Conservation (phyloP, 2,329 filamentous ascomycete genomes). For the Phialophora expanda region DNA sequence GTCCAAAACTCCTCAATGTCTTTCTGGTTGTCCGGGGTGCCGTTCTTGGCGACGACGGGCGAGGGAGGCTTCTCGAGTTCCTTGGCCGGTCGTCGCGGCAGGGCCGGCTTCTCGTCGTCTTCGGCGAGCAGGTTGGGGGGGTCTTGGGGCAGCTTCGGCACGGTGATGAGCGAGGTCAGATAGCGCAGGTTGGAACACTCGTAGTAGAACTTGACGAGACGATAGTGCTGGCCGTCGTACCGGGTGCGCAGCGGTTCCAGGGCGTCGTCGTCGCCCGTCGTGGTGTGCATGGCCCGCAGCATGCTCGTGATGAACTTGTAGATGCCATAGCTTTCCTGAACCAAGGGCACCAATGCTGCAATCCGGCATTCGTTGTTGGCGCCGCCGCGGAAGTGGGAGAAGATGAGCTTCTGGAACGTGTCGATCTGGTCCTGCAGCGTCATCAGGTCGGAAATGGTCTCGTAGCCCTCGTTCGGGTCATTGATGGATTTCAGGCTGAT, state of each 20-base stretch:
- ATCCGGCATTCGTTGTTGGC: constrained; percentile 97
- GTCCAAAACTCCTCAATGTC: constrained; percentile 99
- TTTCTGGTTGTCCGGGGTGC: constrained; percentile 74
- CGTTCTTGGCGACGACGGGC: constrained; percentile 68
- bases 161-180: constrained; percentile 91
- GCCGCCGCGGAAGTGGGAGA: constrained; percentile 90
- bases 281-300: constrained; percentile 95
- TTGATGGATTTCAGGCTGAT: constrained; percentile 98
- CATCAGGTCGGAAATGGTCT: constrained; percentile 97
- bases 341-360: constrained; percentile 86
- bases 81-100: constrained; percentile 75
- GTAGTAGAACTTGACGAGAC: constrained; percentile 97
- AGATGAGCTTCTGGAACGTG: constrained; percentile 97
- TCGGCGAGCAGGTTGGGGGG: constrained; percentile 86
- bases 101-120: constrained; percentile 79
- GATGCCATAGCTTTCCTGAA: constrained; percentile 98
- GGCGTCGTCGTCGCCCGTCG: constrained; percentile 91
- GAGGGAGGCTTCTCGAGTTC: constrained; percentile 73
- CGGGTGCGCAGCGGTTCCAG: constrained; percentile 83
- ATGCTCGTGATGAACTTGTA: constrained; percentile 99
- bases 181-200: constrained; percentile 98
- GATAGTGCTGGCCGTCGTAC: constrained; percentile 96
- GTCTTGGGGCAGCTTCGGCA: constrained; percentile 93
- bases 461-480: constrained; percentile 95
- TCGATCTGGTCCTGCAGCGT: constrained; percentile 97